These are phyloP conservation scores for Naegleria gruberi DNA, from an alignment of 208 protist species.

Conservation along the genomic window DNA sequence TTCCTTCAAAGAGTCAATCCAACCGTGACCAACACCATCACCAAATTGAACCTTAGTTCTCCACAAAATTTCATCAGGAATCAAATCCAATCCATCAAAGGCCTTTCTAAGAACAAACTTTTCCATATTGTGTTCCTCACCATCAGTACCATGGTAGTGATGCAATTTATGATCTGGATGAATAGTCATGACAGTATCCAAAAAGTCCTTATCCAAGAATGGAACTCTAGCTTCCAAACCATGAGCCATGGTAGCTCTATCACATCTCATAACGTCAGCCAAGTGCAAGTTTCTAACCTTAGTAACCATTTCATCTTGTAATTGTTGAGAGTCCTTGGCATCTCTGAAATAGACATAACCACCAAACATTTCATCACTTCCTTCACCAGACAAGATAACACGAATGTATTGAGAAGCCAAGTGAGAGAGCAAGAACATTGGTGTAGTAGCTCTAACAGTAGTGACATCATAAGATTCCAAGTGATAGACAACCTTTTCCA, in stretches of 20 bases:
- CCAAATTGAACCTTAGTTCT: constrained; percentile 60
- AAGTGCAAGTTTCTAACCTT: constrained; percentile 53
- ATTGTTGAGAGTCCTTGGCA: constrained; percentile 54
- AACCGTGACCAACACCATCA: constrained; percentile 69
- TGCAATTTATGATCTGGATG: constrained; percentile 58
- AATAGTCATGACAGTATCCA: constrained; percentile 55
- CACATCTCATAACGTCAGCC: constrained; percentile 72
- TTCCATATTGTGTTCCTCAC: constrained; percentile 28
- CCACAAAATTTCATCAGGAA: constrained; percentile 60
- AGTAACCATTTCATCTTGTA: constrained; percentile 50
- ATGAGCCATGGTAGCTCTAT: constrained; percentile 75
- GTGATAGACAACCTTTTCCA: constrained; percentile 70
- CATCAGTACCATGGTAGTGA: neutral
- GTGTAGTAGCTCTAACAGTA: constrained; percentile 71
- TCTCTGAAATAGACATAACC: constrained; percentile 83
- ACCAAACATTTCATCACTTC: constrained; percentile 70
- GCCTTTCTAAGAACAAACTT: constrained; percentile 59
- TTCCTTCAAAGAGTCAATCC: constrained; percentile 73
- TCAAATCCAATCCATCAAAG: constrained; percentile 52
- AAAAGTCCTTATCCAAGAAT: constrained; percentile 74
- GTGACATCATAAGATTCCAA: constrained; percentile 83
- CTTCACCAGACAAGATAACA: constrained; percentile 41
- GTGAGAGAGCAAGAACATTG: constrained; percentile 71
- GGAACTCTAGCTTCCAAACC: constrained; percentile 75
- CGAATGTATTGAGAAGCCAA: constrained; percentile 32